Evolutionary conservation across 345 rosid genomes (phyloP), one percentile per base, ranked within the genome.

Genomic region (Durio zibethinus): DNA sequence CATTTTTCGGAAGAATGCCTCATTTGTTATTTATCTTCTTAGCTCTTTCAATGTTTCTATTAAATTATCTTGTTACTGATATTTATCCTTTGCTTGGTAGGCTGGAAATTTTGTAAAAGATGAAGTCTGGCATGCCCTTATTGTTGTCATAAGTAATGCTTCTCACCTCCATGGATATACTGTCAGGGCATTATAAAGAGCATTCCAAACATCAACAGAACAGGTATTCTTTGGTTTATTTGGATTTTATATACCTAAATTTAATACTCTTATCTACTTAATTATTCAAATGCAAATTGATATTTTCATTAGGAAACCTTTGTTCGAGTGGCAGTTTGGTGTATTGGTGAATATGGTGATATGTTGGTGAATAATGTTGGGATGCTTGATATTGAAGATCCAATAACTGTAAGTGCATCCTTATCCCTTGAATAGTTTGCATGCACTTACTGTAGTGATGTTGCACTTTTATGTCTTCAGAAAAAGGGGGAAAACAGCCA

Each of bases 261-360:
- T 25, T 76, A 56, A 62, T 29, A 50, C 76, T 75, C 67, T 72
- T 80, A 77, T 83, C 73, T 64, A 25, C 75, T 61, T 87, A 50
- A 59, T 76, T 45, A 72, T 78, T 79, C 38, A 62, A 73, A 74
- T 83, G 77, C 66, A 73, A 36, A 50, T 74, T 84, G 73, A 69
- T 72, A 31, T 69, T 84, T 78, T 61, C 76, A 66, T 74, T 87
- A 94, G 99, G 98, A 94, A 90, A 86, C 86, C 82, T 97, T 97
- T 85, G 94, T 90, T 83, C 95, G 93, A 76, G 97, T 92, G 79
- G 98, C 99, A 47, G 89, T 92, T 67, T 97, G 99, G 99, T 97
- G 98, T 88, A 86, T 97, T 64, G 99, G 99, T 79, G 99, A 97
- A 86, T 97, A 93, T 80, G 99, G 98, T 79, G 99, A 97, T 83